A percentile compares a stretch with the other conserved stretches of the same genome.
phyloP scores from a whole-genome alignment of 208 protist species.

The Crithidia sp. region DNA sequence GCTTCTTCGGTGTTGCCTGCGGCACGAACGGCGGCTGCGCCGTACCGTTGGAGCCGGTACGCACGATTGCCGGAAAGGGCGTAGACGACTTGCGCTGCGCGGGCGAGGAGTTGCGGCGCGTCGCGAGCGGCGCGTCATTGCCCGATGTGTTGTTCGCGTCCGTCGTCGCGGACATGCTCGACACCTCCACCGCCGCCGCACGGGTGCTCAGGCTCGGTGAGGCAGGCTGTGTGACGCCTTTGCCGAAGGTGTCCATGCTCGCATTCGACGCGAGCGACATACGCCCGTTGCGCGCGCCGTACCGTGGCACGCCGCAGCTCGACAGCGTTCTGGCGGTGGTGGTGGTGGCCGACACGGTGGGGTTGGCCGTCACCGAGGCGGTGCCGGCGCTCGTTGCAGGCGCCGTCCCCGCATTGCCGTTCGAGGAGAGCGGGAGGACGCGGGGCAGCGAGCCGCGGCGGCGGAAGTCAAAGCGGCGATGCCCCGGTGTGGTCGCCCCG shows the following conservation, averaged over 20 bases:
- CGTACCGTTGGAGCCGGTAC: not conserved
- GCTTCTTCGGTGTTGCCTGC: not conserved
- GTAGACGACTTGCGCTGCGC: not conserved
- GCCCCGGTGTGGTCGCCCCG: conserved; percentile 1
- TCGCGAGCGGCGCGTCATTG: not conserved
- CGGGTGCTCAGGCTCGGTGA: not conserved
- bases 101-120: conserved; percentile 2
- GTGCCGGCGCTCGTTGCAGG: not conserved
- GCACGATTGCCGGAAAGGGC: not conserved
- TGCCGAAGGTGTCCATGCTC: not conserved
- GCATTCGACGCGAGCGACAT: not conserved
- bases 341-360: not conserved
- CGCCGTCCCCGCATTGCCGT: no score
- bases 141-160: not conserved
- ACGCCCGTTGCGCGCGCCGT: not conserved
- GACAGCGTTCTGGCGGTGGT: not conserved
- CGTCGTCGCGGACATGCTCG: not conserved
- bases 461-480: conserved; percentile 16
- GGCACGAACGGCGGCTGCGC: not conserved
- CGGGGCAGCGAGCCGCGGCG: conserved; percentile 13
- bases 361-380: not conserved
- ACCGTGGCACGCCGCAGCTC: not conserved
- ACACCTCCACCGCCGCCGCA: not conserved
- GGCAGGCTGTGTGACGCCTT: not conserved
- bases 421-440: not conserved